Conservation (phyloP, 148 eudicot species). For the Diospyros lotus region DNA sequence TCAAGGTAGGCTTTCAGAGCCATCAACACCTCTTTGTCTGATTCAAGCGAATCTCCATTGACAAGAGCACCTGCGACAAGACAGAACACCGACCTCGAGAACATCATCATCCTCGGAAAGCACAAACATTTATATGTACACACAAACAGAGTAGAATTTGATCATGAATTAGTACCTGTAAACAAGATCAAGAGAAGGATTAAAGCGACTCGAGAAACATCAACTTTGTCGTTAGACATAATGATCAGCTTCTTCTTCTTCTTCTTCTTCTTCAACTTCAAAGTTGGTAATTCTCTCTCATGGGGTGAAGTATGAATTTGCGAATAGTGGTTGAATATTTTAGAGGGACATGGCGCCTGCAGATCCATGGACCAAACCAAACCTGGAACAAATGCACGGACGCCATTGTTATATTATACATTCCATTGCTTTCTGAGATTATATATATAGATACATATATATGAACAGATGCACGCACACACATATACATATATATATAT, state of each 20-base stretch:
- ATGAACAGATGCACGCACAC: too few relatives aligned
- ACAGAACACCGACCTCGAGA: not conserved
- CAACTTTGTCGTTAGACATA: conserved; percentile 48
- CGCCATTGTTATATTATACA: too few relatives aligned
- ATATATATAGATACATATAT: too few relatives aligned
- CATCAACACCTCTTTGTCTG: conserved; percentile 53
- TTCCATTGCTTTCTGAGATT: too few relatives aligned
- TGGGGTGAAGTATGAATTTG: conserved; percentile 1
- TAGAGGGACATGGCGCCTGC: conserved; percentile 17
- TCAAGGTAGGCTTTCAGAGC: conserved; percentile 48
- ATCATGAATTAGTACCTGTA: conserved; percentile 50
- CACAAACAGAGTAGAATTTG: not conserved
- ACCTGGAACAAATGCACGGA: conserved; percentile 18
- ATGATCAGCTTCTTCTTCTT: conserved; percentile 15
- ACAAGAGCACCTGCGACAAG: conserved; percentile 39
- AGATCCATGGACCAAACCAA: conserved; percentile 16
- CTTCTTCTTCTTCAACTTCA: not conserved
- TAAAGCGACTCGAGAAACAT: conserved; percentile 17
- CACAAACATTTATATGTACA: not conserved
- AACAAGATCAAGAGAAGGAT: conserved; percentile 41
- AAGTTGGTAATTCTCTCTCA: not conserved
- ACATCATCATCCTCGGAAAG: not conserved
- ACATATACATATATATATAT: too few relatives aligned
- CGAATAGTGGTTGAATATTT: conserved; percentile 15
- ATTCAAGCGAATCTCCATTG: conserved; percentile 50